Base-by-base conservation (phyloP, 768 basidiomycete genomes). In the Lentinula raphanica region DNA sequence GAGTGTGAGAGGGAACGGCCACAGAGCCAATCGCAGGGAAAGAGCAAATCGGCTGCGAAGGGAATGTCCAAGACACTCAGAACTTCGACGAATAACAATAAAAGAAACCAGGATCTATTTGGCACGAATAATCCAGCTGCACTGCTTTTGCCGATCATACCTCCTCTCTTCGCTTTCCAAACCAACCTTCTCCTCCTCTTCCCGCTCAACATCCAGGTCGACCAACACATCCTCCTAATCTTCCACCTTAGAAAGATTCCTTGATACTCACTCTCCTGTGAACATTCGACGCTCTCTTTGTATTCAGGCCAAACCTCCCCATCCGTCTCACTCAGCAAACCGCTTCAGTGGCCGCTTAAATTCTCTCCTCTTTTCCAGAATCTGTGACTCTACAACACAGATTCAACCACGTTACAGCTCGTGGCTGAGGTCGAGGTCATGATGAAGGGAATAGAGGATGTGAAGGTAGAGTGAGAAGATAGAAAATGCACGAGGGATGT, bases 291-390 rank as follows among this genome's bases (percentile, higher is more conserved):
- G 9, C 27, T 48, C 29, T 13, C 46, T 15, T 48, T 28, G 4
- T 29, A 17, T 5, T 17, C 15, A 0, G 46, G 46, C 0, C 21
- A 53, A 39, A 39, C 51, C 23, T 53, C 51, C 1, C 51, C 39
- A 35, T 5, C 93, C 36, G 98, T 99, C 68, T 92, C 92, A 0
- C 78, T 98, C 9, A 95, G 93, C 19, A 98, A 98, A 69, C 96
- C 97, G 2, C 97, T 99, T 75, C 96, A 98, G 68, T 84, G 96
- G 40, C 78, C 98, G 32, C 84, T 97, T 68, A 98, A 98, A 71
- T 97, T 98, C 71, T 97, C 97, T 3, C 81, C 98, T 31, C 83
- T 99, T 48, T 98, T 98, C 75, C 97, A 99, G 73, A 98, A 97
- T 70, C 81, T 98, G 15, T n/a, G n/a, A n/a, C 84, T 98, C 56